Evolutionary conservation across 2,329 filamentous ascomycete species (phyloP), one percentile per base, ranked within the genome.

Genomic region (Trichophyton equinum): DNA sequence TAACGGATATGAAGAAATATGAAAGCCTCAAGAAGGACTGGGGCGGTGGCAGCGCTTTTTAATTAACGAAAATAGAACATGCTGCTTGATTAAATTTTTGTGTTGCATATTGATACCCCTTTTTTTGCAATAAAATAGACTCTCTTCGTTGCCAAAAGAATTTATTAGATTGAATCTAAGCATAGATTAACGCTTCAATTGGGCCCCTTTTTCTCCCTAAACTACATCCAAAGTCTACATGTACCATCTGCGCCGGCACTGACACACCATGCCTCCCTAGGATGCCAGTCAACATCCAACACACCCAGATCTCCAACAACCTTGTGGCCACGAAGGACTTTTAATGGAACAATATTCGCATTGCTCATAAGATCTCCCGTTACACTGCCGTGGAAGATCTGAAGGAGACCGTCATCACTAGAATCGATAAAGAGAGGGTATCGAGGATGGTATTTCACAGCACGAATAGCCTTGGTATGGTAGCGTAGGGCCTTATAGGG

Each of bases 401-500:
- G 94, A 66, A 97, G 77, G 20, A 87, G 90, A 30, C 94, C 94
- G 73, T 99, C 94, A 72, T 99, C 95, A 72, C 88, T 94, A 20
- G 90, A 91, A 72, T 97, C 92, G 0, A 91, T 94, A 70, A 99
- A 97, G 40, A 99, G 80, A 18, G 94, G 91, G 64, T 85, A 83
- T 7, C 82, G 81, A 62, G 85, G 85, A 75, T 99, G 95, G 75
- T 88, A 99, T 67, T 84, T 86, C 60, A 96, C 94, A 11, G 87
- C 85, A 56, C 95, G 84, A 69, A 99, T 95, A 53, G 94, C 94
- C 74, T 95, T 89, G 63, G 84, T 78, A 77, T 99, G 94, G 78
- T 97, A 99, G 58, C 94, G 84, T 76, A 99, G 85, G 1, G 92
- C 97, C 80, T 96, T 96, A 80, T 95, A 97, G 0, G 94, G 94